Conservation (phyloP, 495 filamentous ascomycete genomes). For the Hypoxylon subgilvum region DNA sequence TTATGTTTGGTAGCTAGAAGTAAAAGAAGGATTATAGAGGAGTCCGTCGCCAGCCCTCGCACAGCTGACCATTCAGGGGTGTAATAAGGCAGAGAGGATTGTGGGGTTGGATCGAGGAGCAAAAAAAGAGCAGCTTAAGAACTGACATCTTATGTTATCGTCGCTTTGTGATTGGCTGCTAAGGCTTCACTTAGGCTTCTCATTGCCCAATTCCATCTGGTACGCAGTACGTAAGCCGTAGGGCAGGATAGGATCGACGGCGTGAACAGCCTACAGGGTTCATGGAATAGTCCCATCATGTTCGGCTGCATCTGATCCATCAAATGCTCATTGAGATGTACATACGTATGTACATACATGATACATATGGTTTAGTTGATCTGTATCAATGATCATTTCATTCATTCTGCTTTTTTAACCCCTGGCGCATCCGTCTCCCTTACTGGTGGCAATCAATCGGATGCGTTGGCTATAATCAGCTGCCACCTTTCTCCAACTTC, state of each 20-base stretch:
- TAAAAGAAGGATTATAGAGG: conserved; percentile 4
- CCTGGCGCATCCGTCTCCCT: conserved; percentile 18
- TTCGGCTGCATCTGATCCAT: no score
- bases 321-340: no score
- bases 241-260: no score
- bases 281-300: no score
- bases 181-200: conserved; percentile 17
- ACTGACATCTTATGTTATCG: conserved; percentile 29
- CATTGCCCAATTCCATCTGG: conserved; percentile 36
- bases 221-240: conserved; percentile 32
- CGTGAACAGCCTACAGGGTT: no score
- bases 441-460: conserved; percentile 23
- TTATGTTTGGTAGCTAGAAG: no score
- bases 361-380: no score
- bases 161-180: conserved; percentile 15
- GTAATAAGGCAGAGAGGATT: no score
- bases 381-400: no score
- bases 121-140: conserved; percentile 15
- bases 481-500: conserved; percentile 26
- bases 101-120: conserved; percentile 36
- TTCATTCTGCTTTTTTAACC: no score
- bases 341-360: no score
- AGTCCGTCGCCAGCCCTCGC: conserved; percentile 2
- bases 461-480: conserved; percentile 4
- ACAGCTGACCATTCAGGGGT: no score